phyloP scores from a whole-genome alignment of 2,329 filamentous ascomycete genomes.

The Pseudogymnoascus sp. region DNA sequence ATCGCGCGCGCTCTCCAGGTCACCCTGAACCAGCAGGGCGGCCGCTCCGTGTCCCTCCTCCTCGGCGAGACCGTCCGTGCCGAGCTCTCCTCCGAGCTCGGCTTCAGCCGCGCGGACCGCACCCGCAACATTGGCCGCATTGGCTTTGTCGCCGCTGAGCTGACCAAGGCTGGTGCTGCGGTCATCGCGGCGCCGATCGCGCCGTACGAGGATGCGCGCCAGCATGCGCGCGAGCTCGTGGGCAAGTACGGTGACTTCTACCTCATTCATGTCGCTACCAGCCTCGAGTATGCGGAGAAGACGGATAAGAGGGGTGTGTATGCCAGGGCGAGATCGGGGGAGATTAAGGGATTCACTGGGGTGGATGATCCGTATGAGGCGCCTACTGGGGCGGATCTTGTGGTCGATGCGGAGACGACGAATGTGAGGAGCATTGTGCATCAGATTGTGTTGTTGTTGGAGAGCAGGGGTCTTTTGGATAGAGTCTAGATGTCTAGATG shows the following conservation, averaged over 20 bases:
- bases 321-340: conserved; percentile 69
- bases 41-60: conserved; percentile 86
- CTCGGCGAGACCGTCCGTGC: conserved; percentile 91
- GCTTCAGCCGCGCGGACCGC: conserved; percentile 88
- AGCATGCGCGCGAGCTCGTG: conserved; percentile 73
- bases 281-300: conserved; percentile 87
- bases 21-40: conserved; percentile 95
- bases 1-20: conserved; percentile 93
- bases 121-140: conserved; percentile 94
- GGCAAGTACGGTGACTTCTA: conserved; percentile 88
- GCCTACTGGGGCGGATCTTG: conserved; percentile 72
- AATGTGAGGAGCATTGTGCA: conserved; percentile 89
- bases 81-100: conserved; percentile 89
- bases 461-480: conserved; percentile 83
- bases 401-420: conserved; percentile 78
- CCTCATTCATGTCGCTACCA: conserved; percentile 89
- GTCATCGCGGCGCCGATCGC: conserved; percentile 97
- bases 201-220: conserved; percentile 72
- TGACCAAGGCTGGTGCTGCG: conserved; percentile 85
- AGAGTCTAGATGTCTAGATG: conserved; percentile 28
- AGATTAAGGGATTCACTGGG: conserved; percentile 97
- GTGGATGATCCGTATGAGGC: conserved; percentile 95
- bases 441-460: conserved; percentile 88
- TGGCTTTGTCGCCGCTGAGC: conserved; percentile 88
- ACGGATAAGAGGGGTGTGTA: conserved; percentile 93